phyloP scores from a whole-genome alignment of 2,329 filamentous ascomycete species.

The Pestalotiopsis sp. region DNA sequence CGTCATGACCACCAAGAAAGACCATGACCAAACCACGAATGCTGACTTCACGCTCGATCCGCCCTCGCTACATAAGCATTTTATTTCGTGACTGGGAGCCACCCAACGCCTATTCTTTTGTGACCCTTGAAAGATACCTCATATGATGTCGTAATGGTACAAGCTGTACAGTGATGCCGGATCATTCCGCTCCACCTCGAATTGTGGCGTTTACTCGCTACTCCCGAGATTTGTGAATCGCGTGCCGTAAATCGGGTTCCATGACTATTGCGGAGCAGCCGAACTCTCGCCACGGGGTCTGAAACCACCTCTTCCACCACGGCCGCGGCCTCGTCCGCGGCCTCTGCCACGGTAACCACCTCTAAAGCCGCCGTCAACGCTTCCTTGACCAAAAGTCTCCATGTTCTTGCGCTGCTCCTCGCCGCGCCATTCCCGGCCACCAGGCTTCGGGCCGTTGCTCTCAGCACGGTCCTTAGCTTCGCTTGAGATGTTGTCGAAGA shows the following conservation, averaged over 20 bases:
- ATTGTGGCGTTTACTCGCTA: background rate
- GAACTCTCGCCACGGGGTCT: background rate
- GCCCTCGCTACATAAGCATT: background rate
- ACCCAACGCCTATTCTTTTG: constrained; percentile 10
- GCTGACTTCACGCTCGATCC: background rate
- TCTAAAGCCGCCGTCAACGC: constrained; percentile 79
- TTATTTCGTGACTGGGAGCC: background rate
- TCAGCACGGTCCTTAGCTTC: constrained; percentile 88
- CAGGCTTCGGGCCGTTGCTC: constrained; percentile 64
- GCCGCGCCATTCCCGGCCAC: constrained; percentile 83
- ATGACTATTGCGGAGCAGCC: constrained; percentile 2
- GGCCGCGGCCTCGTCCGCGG: constrained; percentile 66
- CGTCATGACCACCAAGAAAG: background rate
- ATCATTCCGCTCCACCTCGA: background rate
- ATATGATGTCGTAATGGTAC: constrained; percentile 15
- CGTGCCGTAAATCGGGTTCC: background rate
- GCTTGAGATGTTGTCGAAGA: constrained; percentile 98
- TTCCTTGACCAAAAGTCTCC: constrained; percentile 96
- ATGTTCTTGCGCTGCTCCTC: constrained; percentile 96
- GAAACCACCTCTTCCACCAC: constrained; percentile 43
- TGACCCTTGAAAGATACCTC: constrained; percentile 10
- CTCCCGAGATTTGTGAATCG: background rate
- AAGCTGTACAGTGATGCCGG: constrained; percentile 14
- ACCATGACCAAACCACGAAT: background rate
- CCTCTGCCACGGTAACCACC: constrained; percentile 78